Evolutionary conservation across 495 filamentous ascomycete species (phyloP), one percentile per base, ranked within the genome.

Genomic region (Penicillium daleae): DNA sequence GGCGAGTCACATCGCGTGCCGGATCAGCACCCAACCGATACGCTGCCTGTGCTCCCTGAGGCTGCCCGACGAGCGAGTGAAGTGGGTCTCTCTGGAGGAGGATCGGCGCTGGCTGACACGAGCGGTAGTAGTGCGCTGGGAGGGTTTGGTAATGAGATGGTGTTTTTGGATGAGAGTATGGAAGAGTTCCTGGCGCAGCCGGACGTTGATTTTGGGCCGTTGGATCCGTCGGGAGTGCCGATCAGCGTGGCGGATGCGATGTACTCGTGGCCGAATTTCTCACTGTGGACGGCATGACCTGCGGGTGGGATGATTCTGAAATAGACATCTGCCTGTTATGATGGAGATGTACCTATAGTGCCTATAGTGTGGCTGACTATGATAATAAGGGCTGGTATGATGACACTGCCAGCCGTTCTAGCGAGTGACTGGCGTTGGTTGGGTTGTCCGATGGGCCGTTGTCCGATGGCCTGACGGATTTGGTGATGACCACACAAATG

Each of bases 131-230:
- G 40, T 10, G 37, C 13, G 8, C 33, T 62, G 0, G 55, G 63
- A 6, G 49, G 21, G 13, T 55, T 61, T 5, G 54, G 60, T 0
- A 66, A 69, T 19, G 73, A 74, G 17, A 75, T 74, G 69, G 67
- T 60, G 0, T 72, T 75, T 31, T 49, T 71, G 39, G 73, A 66
- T 22, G 61, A 69, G 15, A 72, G 63, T 19, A 75, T 75, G 73
- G 71, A 75, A 49, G 65, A 74, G 24, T 75, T 75, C 31, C 39
- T 75, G 29, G 69, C 61, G 4, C 64, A 64, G 35, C 63, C 69
- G 0, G 61, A 65, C 21, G 53, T 66, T 3, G 69, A 67, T 26
- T 71, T 69, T 53, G 64, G 62, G 37, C 51, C 62, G 19, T 26
- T 66, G 48, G 61, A 66, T 10, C 61, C 63, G 7, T 68, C 68